phyloP scores from a whole-genome alignment of 352 stramenopile species.

The Phytophthora pini region DNA sequence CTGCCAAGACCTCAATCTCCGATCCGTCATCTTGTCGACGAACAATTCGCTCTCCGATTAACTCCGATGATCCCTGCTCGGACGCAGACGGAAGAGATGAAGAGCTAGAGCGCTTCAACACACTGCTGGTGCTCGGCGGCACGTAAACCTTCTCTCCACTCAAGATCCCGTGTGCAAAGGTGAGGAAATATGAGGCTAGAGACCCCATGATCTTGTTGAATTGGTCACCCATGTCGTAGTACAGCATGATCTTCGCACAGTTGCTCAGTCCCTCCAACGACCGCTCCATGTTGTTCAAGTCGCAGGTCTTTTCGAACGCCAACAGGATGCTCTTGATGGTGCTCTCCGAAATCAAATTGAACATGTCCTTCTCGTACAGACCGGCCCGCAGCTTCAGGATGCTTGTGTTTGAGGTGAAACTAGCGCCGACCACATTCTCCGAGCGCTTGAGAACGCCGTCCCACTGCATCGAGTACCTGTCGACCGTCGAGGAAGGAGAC shows the following conservation, averaged over 20 bases:
- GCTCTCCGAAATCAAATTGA: conserved; percentile 80
- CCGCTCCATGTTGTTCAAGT: conserved; percentile 85
- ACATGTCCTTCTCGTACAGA: conserved; percentile 91
- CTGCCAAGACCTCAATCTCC: conserved; percentile 49
- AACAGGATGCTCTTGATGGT: conserved; percentile 84
- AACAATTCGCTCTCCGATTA: conserved; percentile 38
- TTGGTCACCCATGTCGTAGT: conserved; percentile 80
- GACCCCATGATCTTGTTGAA: conserved; percentile 89
- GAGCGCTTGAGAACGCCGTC: conserved; percentile 87
- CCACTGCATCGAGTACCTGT: conserved; percentile 90
- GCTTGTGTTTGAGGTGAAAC: conserved; percentile 87
- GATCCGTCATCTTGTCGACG: conserved; percentile 40
- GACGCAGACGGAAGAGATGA: conserved; percentile 14
- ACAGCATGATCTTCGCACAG: conserved; percentile 86
- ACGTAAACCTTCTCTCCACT: conserved; percentile 87
- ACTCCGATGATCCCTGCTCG: conserved; percentile 18
- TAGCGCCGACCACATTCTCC: conserved; percentile 87
- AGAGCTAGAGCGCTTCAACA: conserved; percentile 30
- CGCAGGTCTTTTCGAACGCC: conserved; percentile 86
- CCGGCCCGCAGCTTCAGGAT: conserved; percentile 86
- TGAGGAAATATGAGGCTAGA: conserved; percentile 84
- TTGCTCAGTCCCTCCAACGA: conserved; percentile 83
- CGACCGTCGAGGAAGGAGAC: conserved; percentile 60
- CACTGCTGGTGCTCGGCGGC: conserved; percentile 44
- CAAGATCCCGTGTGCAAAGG: conserved; percentile 84